Evolutionary conservation across 2,329 filamentous ascomycete genomes (phyloP), one percentile per base, ranked within the genome.

Genomic region (Apiospora pterosperma): DNA sequence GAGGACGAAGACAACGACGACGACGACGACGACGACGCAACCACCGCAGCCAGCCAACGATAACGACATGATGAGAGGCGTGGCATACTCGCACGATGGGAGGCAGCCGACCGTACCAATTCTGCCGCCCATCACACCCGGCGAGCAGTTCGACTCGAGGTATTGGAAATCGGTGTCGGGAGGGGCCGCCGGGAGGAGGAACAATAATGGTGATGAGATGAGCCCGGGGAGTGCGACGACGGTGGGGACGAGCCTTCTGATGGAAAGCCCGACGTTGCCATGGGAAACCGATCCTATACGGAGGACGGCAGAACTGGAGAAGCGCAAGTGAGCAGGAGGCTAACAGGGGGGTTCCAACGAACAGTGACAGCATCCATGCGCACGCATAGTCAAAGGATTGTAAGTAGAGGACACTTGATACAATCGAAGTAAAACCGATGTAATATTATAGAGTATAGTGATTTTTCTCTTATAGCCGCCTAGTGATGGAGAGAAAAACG

Each of bases 131-230:
- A 38, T 62, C 7, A 42, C 42, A 14, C 25, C 63, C n/a, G 61
- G 61, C 4, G 52, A 65, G 52, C 52, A 41, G 48, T 60, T 65
- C 23, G 64, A 60, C 39, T 60, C 64, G 38, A 52, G 34, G 52
- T 61, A 36, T 14, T 65, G 64, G 64, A 61, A 52, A n/a, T 38
- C 59, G 14, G 5, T 36, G 23, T 12, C 7, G 36, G 59, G 48
- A n/a, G 11, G 42, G 1, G 10, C 4, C 10, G 21, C 42, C 11
- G 21, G 42, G 10, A 21, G 5, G 28, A 34, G 10, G 48, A 19
- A 16, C 7, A 19, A 55, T 34, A 55, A 16, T 19, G 28, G n/a
- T 31, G 48, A 55, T 34, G 48, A 34, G 16, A 34, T 19, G 23
- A 61, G 59, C 23, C 59, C 59, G 36, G 28, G 6, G 5, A 55